Evolutionary conservation across 441 rosid species (phyloP).

Genomic region (Pelargonium cotyledonis): DNA sequence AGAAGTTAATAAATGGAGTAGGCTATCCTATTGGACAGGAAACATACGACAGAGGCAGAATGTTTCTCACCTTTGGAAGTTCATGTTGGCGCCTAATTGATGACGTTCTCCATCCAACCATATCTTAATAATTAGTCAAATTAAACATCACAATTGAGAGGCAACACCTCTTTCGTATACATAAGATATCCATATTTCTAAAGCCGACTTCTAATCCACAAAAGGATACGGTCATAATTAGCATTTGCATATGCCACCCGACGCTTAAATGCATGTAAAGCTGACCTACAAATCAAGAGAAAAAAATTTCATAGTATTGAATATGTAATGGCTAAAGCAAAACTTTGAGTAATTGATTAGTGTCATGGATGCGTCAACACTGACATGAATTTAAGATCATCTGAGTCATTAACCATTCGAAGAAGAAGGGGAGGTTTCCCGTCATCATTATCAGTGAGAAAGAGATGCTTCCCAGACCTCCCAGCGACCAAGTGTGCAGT

Average conservation of each 20-base stretch:
- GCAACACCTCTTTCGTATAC: slow-evolving; percentile 10
- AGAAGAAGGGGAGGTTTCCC: slow-evolving; percentile 84
- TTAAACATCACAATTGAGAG: slow-evolving; percentile 19
- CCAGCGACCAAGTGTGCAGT: slow-evolving; percentile 80
- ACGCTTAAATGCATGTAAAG: slow-evolving; percentile 71
- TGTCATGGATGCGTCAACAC: slow-evolving; percentile 22
- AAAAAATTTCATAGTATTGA: slow-evolving; percentile 18
- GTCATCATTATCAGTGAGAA: slow-evolving; percentile 65
- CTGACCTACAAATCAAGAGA: slow-evolving; percentile 52
- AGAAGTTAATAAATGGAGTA: slow-evolving; percentile 14
- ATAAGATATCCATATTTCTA: slow-evolving; percentile 14
- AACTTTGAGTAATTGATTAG: slow-evolving; percentile 9
- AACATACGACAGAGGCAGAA: neutral
- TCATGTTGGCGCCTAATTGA: slow-evolving; percentile 79
- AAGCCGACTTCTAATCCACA: slow-evolving; percentile 9
- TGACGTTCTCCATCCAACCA: slow-evolving; percentile 96
- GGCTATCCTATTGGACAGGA: neutral
- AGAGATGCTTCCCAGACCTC: slow-evolving; percentile 84
- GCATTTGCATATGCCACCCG: slow-evolving; percentile 91
- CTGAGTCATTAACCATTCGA: slow-evolving; percentile 71
- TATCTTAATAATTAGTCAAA: slow-evolving; percentile 49
- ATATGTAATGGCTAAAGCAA: slow-evolving; percentile 14
- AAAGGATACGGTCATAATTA: slow-evolving; percentile 80
- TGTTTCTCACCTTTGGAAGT: slow-evolving; percentile 57
- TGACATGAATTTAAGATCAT: slow-evolving; percentile 68